phyloP scores from a whole-genome alignment of 768 basidiomycete genomes.

The Lactifluus echinatus region DNA sequence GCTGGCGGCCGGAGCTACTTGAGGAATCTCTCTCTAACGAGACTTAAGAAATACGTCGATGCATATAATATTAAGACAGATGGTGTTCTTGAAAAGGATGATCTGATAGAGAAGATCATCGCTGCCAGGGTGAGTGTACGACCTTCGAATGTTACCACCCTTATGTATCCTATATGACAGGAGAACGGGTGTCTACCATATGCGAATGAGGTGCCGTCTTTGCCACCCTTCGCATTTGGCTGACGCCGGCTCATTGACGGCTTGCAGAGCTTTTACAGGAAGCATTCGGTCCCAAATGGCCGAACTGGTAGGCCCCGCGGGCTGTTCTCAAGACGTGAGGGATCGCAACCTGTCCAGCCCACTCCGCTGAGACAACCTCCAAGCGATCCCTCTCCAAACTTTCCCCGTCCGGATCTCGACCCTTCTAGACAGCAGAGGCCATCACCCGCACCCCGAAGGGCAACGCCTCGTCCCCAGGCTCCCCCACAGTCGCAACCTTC shows the following conservation, averaged over 20 bases:
- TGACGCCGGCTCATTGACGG: neutral
- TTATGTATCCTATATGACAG: slow-evolving; percentile 28
- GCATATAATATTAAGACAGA: slow-evolving; percentile 60
- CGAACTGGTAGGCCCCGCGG: slow-evolving; percentile 27
- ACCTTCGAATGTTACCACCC: neutral
- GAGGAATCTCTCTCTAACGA: slow-evolving; percentile 45
- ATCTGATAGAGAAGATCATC: slow-evolving; percentile 60
- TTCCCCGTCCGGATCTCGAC: slow-evolving; percentile 23
- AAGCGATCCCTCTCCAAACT: slow-evolving; percentile 1
- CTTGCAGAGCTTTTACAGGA: slow-evolving; percentile 48
- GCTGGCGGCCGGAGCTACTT: slow-evolving; percentile 53
- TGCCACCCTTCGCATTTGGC: neutral
- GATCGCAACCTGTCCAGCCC: slow-evolving; percentile 22
- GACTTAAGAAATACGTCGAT: slow-evolving; percentile 58
- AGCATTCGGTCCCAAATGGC: slow-evolving; percentile 49
- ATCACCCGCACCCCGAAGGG: slow-evolving; percentile 19
- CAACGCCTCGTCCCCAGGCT: slow-evolving; percentile 23
- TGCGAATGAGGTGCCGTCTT: slow-evolving; percentile 43
- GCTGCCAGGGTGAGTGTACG: slow-evolving; percentile 36
- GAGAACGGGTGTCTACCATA: slow-evolving; percentile 54
- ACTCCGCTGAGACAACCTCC: slow-evolving; percentile 21
- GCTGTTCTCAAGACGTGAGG: slow-evolving; percentile 37
- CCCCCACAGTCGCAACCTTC: slow-evolving; percentile 22
- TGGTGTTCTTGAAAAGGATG: slow-evolving; percentile 68
- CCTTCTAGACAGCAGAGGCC: slow-evolving; percentile 23